phyloP scores from a whole-genome alignment of 345 rosid species.

The Populus alba region DNA sequence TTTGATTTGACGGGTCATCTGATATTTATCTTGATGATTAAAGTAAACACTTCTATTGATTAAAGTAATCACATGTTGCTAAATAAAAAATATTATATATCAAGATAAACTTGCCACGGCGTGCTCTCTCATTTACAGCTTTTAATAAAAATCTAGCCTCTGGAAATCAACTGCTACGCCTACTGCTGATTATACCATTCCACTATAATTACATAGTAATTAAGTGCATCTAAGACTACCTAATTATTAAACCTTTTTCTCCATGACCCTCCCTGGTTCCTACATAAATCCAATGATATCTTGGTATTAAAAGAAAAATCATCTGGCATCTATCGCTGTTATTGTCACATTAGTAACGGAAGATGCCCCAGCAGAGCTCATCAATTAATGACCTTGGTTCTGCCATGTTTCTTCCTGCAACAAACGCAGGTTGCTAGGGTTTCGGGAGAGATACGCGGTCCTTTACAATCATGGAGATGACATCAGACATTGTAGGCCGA shows the following conservation, averaged over 20 bases:
- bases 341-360: not conserved
- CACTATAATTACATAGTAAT: not conserved
- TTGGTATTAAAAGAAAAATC: not conserved
- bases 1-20: not conserved
- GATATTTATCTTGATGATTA: not conserved
- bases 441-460: not conserved
- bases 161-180: too few relatives aligned
- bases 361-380: not conserved
- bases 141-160: not conserved
- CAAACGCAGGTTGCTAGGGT: constrained; percentile 2
- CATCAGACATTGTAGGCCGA: constrained; percentile 13
- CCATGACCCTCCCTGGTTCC: not conserved
- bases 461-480: not conserved
- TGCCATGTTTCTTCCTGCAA: not conserved
- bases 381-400: not conserved
- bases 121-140: constrained; percentile 4
- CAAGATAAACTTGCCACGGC: constrained; percentile 2
- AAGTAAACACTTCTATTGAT: not conserved
- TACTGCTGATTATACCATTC: too few relatives aligned
- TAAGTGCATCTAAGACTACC: not conserved
- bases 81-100: not conserved
- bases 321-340: not conserved
- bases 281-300: too few relatives aligned
- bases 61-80: not conserved
- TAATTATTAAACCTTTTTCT: not conserved